Evolutionary conservation across 768 basidiomycete species (phyloP), one percentile per base, ranked within the genome.

Genomic region (Paxillus ammoniavirescens): DNA sequence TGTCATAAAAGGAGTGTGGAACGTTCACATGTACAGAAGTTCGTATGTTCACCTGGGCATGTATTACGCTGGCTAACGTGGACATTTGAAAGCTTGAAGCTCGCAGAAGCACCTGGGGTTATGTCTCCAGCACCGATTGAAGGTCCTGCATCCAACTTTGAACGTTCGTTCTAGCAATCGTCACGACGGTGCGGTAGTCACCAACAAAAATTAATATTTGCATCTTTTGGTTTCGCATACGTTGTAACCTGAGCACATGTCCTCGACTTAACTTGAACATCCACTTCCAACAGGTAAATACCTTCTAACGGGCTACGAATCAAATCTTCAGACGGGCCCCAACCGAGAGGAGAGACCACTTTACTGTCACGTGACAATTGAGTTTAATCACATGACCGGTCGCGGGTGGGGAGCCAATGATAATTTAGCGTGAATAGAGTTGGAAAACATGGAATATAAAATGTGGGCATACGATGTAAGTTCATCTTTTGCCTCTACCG

Each of bases 1-100:
- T 15, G 70, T 77, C 42, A 89, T 92, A 59, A 56, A 71, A 42
- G 81, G 83, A 44, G 83, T 79, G 17, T 81, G 82, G 79, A 83
- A 83, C 64, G 86, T 90, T 90, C 61, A 81, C 79, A n/a, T 93
- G 90, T 68, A 77, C 82, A 46, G 65, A 64, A 55, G 84, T 87
- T 59, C 50, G 80, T 36, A 30, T 52, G 18, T 47, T 18, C 17
- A 42, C n/a, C 33, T 12, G 42, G 35, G 46, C 38, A 21, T n/a
- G n/a, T 31, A 49, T 37, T 18, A 10, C 7, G 15, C 35, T 18
- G 33, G 3, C 21, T 21, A 21, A 21, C 21, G 3, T 21, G 21
- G 21, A 7, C 26, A 9, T 47, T 21, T 21, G 21, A 21, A 21
- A 21, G 21, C 21, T 21, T 21, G 21, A 21, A 21, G 21, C 21